Conservation (phyloP, 192 early-diverging fungal species). For the Coemansia sp. region DNA sequence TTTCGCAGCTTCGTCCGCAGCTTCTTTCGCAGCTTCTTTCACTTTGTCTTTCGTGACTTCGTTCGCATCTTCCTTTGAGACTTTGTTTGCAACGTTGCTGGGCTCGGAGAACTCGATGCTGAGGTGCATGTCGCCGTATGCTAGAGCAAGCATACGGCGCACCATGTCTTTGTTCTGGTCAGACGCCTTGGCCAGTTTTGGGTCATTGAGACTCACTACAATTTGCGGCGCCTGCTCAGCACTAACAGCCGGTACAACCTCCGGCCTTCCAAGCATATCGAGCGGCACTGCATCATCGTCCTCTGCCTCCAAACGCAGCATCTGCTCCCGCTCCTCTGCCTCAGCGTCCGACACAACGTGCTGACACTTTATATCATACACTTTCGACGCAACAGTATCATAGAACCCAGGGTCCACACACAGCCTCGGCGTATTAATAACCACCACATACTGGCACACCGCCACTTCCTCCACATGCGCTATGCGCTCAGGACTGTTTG, state of each 20-base stretch:
- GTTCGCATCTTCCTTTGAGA: not conserved
- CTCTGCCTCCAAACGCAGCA: not conserved
- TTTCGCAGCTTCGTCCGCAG: too few relatives aligned
- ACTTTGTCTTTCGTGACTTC: too few relatives aligned
- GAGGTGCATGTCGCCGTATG: conserved; percentile 22
- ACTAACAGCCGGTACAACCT: not conserved
- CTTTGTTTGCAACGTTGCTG: not conserved
- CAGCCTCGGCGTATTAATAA: conserved; percentile 70
- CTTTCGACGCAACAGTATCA: conserved; percentile 32
- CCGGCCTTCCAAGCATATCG: not conserved
- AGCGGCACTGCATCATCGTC: conserved; percentile 10
- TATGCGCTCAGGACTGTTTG: conserved; percentile 59
- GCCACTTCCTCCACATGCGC: conserved; percentile 61
- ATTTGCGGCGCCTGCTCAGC: conserved; percentile 17
- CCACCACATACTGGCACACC: conserved; percentile 73
- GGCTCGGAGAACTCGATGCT: conserved; percentile 16
- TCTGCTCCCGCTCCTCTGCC: not conserved
- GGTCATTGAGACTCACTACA: conserved; percentile 31
- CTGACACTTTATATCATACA: conserved; percentile 63
- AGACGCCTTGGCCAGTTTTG: conserved; percentile 5
- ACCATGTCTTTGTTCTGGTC: conserved; percentile 21
- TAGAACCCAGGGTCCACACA: conserved; percentile 64
- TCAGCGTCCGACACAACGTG: conserved; percentile 58
- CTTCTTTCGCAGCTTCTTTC: too few relatives aligned
- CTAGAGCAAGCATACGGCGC: conserved; percentile 21